These are phyloP conservation scores for Balakata baccata DNA, from an alignment of 345 rosid genomes.

Conservation along the genomic window DNA sequence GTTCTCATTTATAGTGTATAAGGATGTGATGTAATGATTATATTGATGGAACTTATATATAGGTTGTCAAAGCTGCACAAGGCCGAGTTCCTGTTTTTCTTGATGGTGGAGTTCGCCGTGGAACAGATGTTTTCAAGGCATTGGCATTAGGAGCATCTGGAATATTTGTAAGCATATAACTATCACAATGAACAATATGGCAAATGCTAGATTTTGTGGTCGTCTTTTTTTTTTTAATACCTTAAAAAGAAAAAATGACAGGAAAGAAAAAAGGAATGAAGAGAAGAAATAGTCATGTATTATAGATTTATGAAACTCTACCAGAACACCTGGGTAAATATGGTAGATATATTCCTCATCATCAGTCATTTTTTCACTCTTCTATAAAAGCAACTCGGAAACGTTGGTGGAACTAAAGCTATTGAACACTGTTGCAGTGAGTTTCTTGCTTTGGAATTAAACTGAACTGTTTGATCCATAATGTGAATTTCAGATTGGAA, in stretches of 20 bases:
- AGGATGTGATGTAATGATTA: neutral
- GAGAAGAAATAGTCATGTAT: too few species aligned
- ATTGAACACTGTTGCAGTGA: too few species aligned
- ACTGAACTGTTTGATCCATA: neutral
- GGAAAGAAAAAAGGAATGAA: too few species aligned
- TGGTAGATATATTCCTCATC: too few species aligned
- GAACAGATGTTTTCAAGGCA: slow-evolving; percentile 98
- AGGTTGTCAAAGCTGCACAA: slow-evolving; percentile 89
- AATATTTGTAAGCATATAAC: slow-evolving; percentile 63
- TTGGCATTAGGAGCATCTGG: slow-evolving; percentile 96
- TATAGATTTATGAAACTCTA: neutral
- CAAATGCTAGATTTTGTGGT: neutral
- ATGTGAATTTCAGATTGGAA: slow-evolving; percentile 58
- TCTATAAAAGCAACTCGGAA: too few species aligned
- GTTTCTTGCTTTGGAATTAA: too few species aligned
- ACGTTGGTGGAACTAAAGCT: too few species aligned
- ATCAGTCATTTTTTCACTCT: too few species aligned
- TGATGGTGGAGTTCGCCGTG: slow-evolving; percentile 95
- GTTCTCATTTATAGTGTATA: neutral
- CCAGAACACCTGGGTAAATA: neutral
- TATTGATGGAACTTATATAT: slow-evolving; percentile 21
- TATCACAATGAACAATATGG: neutral
- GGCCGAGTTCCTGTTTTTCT: slow-evolving; percentile 87
- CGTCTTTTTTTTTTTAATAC: too few species aligned
- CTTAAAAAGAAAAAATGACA: too few species aligned